These are phyloP conservation scores for Ogataea nonfermentans DNA, from an alignment of 805 yeast species.

Conservation along the genomic window DNA sequence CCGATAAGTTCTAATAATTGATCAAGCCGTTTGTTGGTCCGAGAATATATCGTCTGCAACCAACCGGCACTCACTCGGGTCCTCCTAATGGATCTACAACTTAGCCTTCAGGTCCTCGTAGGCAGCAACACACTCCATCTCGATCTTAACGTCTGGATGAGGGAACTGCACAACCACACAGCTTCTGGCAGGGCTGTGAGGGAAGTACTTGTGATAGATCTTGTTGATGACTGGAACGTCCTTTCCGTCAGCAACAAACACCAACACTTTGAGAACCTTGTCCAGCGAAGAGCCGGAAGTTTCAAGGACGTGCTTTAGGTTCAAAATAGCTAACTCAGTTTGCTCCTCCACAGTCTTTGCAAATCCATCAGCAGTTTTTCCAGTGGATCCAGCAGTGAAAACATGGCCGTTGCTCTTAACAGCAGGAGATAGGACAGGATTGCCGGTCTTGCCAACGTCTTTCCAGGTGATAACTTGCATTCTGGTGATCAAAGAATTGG, in stretches of 20 bases:
- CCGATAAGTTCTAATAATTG: too few species aligned
- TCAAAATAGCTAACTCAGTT: conserved; percentile 43
- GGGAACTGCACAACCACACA: conserved; percentile 53
- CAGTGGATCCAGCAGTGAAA: conserved; percentile 50
- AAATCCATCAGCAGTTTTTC: conserved; percentile 34
- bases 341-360: conserved; percentile 45
- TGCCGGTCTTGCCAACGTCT: conserved; percentile 31
- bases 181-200: conserved; percentile 51
- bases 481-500: background rate
- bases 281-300: conserved; percentile 46
- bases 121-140: conserved; percentile 43
- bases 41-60: background rate
- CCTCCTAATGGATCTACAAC: conserved; percentile 10
- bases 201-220: conserved; percentile 46
- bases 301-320: conserved; percentile 41
- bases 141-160: conserved; percentile 48
- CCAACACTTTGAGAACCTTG: conserved; percentile 47
- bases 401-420: conserved; percentile 40
- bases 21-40: too few species aligned
- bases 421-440: conserved; percentile 41
- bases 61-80: background rate
- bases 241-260: conserved; percentile 44
- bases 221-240: conserved; percentile 44
- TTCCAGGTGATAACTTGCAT: conserved; percentile 36
- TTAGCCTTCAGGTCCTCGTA: conserved; percentile 1